phyloP scores from a whole-genome alignment of 495 filamentous ascomycete species.

The Peziza echinospora region DNA sequence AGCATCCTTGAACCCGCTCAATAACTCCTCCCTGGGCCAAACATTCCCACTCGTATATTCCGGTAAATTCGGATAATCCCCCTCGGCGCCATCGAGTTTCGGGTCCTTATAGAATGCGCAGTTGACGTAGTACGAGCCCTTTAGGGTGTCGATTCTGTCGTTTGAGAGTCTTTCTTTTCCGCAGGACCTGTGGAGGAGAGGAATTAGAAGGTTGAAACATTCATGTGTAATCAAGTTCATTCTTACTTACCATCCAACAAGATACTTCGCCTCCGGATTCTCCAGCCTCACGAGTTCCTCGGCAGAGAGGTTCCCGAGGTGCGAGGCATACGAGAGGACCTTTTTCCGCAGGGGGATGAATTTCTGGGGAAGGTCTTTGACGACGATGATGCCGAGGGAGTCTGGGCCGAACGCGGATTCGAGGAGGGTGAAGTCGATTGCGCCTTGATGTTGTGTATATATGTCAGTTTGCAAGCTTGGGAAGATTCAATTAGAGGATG shows the following conservation, averaged over 20 bases:
- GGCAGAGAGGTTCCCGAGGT: constrained; percentile 60
- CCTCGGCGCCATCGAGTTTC: constrained; percentile 32
- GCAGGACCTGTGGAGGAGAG: constrained; percentile 51
- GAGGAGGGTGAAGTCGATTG: constrained; percentile 51
- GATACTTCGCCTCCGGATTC: constrained; percentile 37
- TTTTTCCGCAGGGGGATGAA: constrained; percentile 47
- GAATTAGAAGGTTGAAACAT: constrained; percentile 24
- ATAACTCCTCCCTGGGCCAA: constrained; percentile 46
- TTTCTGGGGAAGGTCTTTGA: constrained; percentile 53
- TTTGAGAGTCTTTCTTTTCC: constrained; percentile 87
- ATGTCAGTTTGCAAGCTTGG: no score
- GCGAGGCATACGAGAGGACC: constrained; percentile 69
- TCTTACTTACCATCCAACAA: constrained; percentile 33
- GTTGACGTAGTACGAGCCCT: constrained; percentile 94
- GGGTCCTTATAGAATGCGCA: constrained; percentile 75
- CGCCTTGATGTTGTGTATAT: no score
- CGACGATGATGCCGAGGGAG: constrained; percentile 80
- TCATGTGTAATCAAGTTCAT: constrained; percentile 18
- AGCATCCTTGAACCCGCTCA: constrained; percentile 50
- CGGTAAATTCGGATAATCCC: constrained; percentile 26
- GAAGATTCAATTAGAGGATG: no score
- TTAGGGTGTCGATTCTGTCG: constrained; percentile 73
- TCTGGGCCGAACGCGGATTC: constrained; percentile 76
- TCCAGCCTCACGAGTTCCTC: constrained; percentile 47
- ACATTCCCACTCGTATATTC: constrained; percentile 58